A percentile compares a stretch with the other conserved stretches of the same genome.
Conservation (phyloP, 2,329 filamentous ascomycete species). For the Fusarium newnesense region DNA sequence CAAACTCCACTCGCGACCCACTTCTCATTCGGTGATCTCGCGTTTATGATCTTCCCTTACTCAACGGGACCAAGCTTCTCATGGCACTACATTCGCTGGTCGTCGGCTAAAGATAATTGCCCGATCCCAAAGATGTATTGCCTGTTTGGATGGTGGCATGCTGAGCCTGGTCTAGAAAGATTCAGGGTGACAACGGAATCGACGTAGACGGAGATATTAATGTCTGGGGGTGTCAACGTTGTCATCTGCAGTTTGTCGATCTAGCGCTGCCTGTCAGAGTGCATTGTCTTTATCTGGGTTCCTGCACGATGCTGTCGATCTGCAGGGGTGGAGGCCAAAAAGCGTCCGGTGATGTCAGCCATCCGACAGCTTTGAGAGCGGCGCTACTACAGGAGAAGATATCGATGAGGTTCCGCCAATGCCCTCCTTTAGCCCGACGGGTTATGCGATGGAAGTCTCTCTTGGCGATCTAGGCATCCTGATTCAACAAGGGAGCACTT, state of each 20-base stretch:
- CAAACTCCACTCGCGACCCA: not conserved
- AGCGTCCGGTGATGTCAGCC: not conserved
- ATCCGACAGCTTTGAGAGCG: not conserved
- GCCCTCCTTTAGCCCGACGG: not conserved
- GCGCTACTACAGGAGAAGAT: not conserved
- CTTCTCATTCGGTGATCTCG: not conserved
- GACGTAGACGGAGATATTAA: not conserved
- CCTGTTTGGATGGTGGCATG: not conserved
- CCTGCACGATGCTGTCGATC: not conserved
- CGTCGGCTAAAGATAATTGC: not conserved
- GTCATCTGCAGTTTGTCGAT: not conserved
- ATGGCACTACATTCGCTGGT: not conserved
- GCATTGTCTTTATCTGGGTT: not conserved
- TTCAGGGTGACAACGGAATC: not conserved
- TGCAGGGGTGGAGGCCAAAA: not conserved
- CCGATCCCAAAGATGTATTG: not conserved
- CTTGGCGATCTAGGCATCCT: no score
- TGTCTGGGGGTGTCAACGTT: not conserved
- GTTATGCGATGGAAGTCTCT: not conserved
- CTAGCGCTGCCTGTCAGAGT: not conserved
- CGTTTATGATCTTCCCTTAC: not conserved
- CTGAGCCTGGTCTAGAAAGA: not conserved
- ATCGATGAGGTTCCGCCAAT: not conserved
- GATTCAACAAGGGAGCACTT: no score
- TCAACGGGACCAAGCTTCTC: not conserved